phyloP scores from a whole-genome alignment of 1,284 basidiomycete species.

The Moniliophthora roreri region DNA sequence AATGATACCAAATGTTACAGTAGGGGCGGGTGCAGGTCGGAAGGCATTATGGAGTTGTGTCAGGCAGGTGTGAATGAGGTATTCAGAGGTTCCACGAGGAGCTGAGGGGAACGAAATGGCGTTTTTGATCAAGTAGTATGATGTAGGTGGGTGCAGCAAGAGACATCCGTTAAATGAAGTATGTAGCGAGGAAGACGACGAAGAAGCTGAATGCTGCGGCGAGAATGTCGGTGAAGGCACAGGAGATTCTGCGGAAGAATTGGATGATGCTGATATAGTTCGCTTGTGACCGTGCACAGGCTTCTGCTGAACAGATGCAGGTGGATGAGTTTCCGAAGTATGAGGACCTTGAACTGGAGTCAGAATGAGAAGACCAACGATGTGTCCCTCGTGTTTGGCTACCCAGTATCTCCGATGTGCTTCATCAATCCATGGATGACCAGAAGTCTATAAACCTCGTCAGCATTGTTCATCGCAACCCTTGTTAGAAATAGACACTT shows the following conservation, averaged over 20 bases:
- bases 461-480: not conserved
- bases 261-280: not conserved
- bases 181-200: not conserved
- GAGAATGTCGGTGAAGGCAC: not conserved
- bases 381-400: conserved; percentile 31
- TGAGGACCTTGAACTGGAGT: conserved; percentile 33
- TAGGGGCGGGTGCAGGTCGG: conserved; percentile 21
- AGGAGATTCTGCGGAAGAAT: not conserved
- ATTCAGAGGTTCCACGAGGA: conserved; percentile 46
- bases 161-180: not conserved
- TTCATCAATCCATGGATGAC: conserved; percentile 44
- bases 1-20: conserved; percentile 43
- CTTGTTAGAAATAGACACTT: conserved; percentile 1
- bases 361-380: conserved; percentile 42
- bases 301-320: not conserved
- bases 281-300: not conserved
- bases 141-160: not conserved
- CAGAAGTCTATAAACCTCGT: conserved; percentile 28
- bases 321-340: not conserved
- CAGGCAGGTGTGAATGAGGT: conserved; percentile 42
- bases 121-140: conserved; percentile 47
- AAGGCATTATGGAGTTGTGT: conserved; percentile 29
- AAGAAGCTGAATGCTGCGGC: not conserved
- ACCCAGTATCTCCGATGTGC: conserved; percentile 45
- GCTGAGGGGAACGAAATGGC: conserved; percentile 43